A percentile compares a stretch with the other conserved stretches of the same genome.
Evolutionary conservation across 208 protist species (phyloP).

Genomic region (Leishmania martiniquensis): DNA sequence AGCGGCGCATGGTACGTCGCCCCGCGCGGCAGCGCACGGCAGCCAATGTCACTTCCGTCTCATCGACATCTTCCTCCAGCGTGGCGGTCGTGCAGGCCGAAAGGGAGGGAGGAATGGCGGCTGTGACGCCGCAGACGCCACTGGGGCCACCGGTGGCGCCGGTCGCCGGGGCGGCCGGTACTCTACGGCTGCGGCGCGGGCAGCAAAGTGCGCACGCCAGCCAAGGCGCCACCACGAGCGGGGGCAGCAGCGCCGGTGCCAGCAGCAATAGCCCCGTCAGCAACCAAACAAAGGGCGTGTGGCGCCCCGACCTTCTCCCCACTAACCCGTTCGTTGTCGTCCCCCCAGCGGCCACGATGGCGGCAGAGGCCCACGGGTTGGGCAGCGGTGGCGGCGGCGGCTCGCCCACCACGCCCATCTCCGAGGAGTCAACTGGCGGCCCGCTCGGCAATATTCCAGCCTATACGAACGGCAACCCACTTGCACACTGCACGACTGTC

Average conservation of each 20-base stretch:
- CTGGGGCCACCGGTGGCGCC: background rate
- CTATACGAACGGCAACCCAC: conserved; percentile 27
- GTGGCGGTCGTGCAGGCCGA: background rate
- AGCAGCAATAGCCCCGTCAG: background rate
- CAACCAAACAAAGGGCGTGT: background rate
- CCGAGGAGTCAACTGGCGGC: background rate
- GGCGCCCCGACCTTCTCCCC: conserved; percentile 5
- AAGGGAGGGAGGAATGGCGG: background rate
- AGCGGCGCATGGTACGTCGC: conserved; percentile 15
- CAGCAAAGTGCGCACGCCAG: background rate
- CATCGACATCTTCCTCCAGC: conserved; percentile 1
- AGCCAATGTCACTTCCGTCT: background rate
- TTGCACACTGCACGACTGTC: conserved; percentile 13
- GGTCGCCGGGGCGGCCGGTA: background rate
- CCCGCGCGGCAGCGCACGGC: background rate
- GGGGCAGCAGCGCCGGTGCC: background rate
- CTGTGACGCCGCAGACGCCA: background rate
- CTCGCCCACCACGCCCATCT: background rate
- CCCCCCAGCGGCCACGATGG: conserved; percentile 12
- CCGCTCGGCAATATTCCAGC: conserved; percentile 6
- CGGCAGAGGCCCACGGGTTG: background rate
- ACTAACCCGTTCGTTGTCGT: conserved; percentile 24
- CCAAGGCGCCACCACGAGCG: too few species aligned
- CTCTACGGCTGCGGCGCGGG: background rate
- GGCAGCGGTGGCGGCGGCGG: background rate